Conservation (phyloP, 257 asterid genomes). For the Mentha longifolia region DNA sequence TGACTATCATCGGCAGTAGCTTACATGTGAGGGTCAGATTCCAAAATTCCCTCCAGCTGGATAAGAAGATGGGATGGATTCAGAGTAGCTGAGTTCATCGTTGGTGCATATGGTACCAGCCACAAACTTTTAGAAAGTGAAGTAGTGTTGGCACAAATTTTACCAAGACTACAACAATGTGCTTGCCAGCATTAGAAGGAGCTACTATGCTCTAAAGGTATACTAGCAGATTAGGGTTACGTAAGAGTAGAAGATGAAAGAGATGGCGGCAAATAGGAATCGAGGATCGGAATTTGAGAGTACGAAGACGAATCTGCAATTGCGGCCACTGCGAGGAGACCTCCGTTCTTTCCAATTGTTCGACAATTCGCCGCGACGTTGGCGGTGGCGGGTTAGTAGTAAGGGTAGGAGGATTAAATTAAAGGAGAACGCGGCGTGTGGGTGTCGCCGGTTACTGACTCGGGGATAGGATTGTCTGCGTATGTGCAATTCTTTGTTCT, state of each 20-base stretch:
- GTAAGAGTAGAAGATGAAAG: neutral
- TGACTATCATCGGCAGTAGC: neutral
- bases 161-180: neutral
- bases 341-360: neutral
- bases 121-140: neutral
- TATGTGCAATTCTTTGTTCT: no score
- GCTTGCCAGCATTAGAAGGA: neutral
- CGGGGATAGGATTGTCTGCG: no score
- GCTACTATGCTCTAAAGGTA: neutral
- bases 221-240: neutral
- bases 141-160: neutral
- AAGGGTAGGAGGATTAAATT: neutral
- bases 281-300: neutral
- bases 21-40: constrained; percentile 71
- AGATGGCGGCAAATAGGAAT: neutral
- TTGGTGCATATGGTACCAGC: constrained; percentile 3
- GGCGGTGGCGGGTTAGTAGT: neutral
- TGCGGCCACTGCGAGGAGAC: neutral
- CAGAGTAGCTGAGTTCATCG: constrained; percentile 40
- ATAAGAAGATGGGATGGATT: constrained; percentile 51
- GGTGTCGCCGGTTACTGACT: no score
- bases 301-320: neutral
- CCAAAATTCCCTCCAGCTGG: constrained; percentile 63
- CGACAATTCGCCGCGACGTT: neutral
- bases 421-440: no score